phyloP scores from a whole-genome alignment of 495 filamentous ascomycete genomes.

The Podospora tetraspora region DNA sequence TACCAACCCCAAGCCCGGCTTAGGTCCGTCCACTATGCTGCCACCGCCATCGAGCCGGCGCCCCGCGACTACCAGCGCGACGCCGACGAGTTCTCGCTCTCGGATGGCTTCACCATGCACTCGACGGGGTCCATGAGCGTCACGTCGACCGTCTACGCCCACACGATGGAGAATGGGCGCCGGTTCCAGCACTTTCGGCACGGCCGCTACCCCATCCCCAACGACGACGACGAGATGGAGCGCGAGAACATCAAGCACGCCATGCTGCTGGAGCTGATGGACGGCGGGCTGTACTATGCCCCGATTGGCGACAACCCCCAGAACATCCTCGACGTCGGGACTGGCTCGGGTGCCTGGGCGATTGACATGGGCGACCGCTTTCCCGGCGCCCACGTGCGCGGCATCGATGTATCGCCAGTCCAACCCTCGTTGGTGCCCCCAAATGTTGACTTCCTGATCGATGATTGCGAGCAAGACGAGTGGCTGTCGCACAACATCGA shows the following conservation, averaged over 20 bases:
- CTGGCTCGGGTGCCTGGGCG: conserved; percentile 38
- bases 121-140: conserved; percentile 33
- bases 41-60: conserved; percentile 19
- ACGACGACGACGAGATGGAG: conserved; percentile 49
- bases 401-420: conserved; percentile 34
- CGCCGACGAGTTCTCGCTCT: conserved; percentile 26
- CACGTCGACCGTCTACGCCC: conserved; percentile 38
- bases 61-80: conserved; percentile 12
- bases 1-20: background rate
- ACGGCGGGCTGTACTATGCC: conserved; percentile 41
- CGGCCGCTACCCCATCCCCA: conserved; percentile 51
- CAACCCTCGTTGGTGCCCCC: conserved; percentile 40
- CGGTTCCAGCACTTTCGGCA: conserved; percentile 53
- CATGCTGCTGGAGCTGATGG: conserved; percentile 32
- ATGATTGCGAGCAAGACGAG: conserved; percentile 39
- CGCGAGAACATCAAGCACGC: conserved; percentile 45
- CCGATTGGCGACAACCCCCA: conserved; percentile 39
- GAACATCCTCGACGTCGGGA: conserved; percentile 46
- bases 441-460: conserved; percentile 41
- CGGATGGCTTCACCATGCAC: conserved; percentile 26
- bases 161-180: conserved; percentile 51
- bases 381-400: conserved; percentile 34
- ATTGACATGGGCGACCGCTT: conserved; percentile 38
- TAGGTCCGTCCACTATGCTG: background rate
- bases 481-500: conserved; percentile 39